Percentiles rank a stretch among this genome's conserved stretches.
phyloP scores from a whole-genome alignment of 176 grass and related monocot species.

The Lolium multiflorum region DNA sequence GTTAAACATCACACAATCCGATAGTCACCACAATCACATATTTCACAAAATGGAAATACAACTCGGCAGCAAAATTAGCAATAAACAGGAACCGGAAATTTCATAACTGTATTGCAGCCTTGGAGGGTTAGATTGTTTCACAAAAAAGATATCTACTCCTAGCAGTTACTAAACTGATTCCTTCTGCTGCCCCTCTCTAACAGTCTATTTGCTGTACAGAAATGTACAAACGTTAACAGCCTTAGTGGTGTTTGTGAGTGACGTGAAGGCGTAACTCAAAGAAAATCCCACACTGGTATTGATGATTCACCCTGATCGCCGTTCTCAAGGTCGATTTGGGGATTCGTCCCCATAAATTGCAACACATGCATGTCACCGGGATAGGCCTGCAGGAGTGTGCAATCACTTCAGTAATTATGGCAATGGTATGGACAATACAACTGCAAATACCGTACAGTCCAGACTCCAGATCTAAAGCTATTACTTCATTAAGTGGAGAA shows the following conservation, averaged over 20 bases:
- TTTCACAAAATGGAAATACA: background rate
- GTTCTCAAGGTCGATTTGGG: constrained; percentile 55
- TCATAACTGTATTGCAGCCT: background rate
- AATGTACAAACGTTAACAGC: background rate
- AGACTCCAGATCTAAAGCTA: background rate
- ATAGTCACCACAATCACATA: background rate
- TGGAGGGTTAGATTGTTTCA: background rate
- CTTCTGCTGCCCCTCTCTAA: background rate
- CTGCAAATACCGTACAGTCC: background rate
- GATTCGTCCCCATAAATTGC: constrained; percentile 64
- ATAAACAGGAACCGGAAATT: background rate
- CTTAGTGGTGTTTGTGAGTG: background rate
- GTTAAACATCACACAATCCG: background rate
- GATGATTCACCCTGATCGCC: constrained; percentile 71
- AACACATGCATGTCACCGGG: constrained; percentile 71
- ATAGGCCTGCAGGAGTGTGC: constrained; percentile 56
- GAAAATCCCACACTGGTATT: constrained; percentile 94
- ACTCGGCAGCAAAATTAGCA: background rate
- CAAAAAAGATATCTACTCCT: background rate
- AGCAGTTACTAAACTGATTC: background rate
- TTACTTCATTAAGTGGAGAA: background rate
- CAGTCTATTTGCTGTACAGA: background rate
- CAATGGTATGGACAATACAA: background rate
- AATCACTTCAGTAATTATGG: background rate
- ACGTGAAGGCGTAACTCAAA: constrained; percentile 34